These are phyloP conservation scores for Solanum hybrid DNA, from an alignment of 305 asterid species.

Conservation along the genomic window DNA sequence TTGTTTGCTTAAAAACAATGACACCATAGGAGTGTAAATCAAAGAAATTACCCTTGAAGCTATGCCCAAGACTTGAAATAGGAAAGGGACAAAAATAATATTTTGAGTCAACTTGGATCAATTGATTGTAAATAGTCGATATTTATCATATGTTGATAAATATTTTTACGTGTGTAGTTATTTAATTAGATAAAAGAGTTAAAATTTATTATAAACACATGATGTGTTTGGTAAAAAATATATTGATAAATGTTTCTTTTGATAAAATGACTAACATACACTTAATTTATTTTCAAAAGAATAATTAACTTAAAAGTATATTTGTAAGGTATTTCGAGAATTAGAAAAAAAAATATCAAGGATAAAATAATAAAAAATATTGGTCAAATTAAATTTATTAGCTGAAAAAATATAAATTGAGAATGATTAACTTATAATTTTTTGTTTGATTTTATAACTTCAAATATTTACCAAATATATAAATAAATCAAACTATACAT, in stretches of 20 bases:
- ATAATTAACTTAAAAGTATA: background rate
- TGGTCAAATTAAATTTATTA: background rate
- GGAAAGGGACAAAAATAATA: background rate
- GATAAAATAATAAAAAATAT: background rate
- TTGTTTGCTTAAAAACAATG: slow-evolving; percentile 3
- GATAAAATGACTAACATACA: background rate
- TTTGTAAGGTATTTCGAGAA: background rate
- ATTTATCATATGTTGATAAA: background rate
- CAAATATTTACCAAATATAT: background rate
- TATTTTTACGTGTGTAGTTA: background rate
- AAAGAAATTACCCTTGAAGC: background rate
- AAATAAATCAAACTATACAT: background rate
- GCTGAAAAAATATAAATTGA: background rate
- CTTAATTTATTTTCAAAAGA: background rate
- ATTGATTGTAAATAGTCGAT: background rate
- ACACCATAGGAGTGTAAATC: background rate
- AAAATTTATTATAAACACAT: background rate
- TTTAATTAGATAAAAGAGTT: background rate
- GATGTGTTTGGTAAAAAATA: background rate
- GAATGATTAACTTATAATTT: background rate
- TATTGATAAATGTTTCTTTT: background rate
- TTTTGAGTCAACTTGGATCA: background rate
- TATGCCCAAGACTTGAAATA: background rate
- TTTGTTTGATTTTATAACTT: background rate
- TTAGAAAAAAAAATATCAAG: background rate